Evolutionary conservation across 1,284 basidiomycete genomes (phyloP), one percentile per base, ranked within the genome.

Genomic region (Tylopilus sp.): DNA sequence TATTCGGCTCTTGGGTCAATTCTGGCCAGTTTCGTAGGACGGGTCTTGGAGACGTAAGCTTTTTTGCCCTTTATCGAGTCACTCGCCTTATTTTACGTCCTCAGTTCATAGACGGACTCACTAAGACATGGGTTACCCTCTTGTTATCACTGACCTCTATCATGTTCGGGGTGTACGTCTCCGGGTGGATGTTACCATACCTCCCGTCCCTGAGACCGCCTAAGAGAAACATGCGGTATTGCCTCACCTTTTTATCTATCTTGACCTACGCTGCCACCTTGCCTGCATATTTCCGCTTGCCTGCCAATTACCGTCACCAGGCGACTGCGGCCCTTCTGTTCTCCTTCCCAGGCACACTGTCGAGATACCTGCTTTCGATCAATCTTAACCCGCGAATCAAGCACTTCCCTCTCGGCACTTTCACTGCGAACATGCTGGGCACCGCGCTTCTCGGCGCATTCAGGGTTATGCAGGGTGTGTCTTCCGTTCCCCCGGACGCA

Each of bases 251-350:
- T 29, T 45, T 83, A 49, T 73, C 79, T 15, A 62, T 85, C 44
- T 66, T 83, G 52, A 71, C 74, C 29, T 90, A 88, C 61, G 77
- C 73, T 37, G 83, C 83, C 17, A 79, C 85, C 12, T 80, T 90
- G 48, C 80, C 90, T 37, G 73, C 88, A 9, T 96, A 93, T 72
- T 90, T 89, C 64, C 74, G 81, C 41, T 77, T 88, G 43, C 77
- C 90, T 7, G 62, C 74, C n/a, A 63, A 68, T 24, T 91, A 82
- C 72, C 88, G 93, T 24, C 83, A 87, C 51, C 75, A 85, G 64
- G 90, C 85, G 11, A 90, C 90, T 14, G 89, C 94, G 48, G 83
- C 93, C n/a, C 76, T 99, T 29, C 72, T 98, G 18, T 90, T 98
- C 65, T 83, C 87, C 15, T 96, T 89, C 55, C 91, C 92, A 3